These are phyloP conservation scores for Rhodotorula paludigena DNA, from an alignment of 768 basidiomycete genomes.

Conservation along the genomic window DNA sequence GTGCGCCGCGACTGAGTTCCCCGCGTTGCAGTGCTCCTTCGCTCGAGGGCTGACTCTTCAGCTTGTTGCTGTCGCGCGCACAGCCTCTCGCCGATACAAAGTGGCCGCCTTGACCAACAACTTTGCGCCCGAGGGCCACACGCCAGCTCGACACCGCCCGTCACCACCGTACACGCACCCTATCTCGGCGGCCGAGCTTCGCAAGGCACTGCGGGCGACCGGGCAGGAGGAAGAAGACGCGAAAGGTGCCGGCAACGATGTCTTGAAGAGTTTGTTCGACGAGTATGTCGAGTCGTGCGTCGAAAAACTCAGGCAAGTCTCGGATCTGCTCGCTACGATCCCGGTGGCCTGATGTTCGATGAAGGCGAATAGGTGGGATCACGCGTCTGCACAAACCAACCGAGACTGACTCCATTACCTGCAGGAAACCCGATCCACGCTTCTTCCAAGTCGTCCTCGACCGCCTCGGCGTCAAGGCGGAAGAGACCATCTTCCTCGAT, in stretches of 20 bases:
- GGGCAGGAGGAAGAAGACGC: background rate
- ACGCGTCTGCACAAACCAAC: too few species aligned
- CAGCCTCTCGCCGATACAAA: slow-evolving; percentile 28
- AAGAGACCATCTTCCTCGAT: slow-evolving; percentile 38
- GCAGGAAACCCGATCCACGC: slow-evolving; percentile 34
- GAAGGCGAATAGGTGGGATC: too few species aligned
- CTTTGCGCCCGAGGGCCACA: slow-evolving; percentile 8
- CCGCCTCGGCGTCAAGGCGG: slow-evolving; percentile 17
- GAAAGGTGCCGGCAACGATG: slow-evolving; percentile 7
- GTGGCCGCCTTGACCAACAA: slow-evolving; percentile 37
- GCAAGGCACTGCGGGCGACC: background rate
- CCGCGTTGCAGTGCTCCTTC: background rate
- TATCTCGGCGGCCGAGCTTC: background rate
- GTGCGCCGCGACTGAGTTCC: background rate
- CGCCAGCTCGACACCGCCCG: background rate
- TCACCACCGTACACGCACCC: background rate
- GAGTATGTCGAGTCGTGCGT: slow-evolving; percentile 34
- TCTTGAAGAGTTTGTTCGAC: slow-evolving; percentile 28
- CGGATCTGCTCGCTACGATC: background rate
- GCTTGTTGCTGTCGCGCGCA: background rate
- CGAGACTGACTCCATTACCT: background rate
- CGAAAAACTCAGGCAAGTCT: slow-evolving; percentile 23
- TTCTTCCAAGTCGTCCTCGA: slow-evolving; percentile 31
- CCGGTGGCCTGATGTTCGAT: background rate
- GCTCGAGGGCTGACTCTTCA: background rate